A percentile compares a stretch with the other conserved stretches of the same genome.
These are phyloP conservation scores for Pseudonectria foliicola DNA, from an alignment of 2,329 filamentous ascomycete species.

Conservation along the genomic window DNA sequence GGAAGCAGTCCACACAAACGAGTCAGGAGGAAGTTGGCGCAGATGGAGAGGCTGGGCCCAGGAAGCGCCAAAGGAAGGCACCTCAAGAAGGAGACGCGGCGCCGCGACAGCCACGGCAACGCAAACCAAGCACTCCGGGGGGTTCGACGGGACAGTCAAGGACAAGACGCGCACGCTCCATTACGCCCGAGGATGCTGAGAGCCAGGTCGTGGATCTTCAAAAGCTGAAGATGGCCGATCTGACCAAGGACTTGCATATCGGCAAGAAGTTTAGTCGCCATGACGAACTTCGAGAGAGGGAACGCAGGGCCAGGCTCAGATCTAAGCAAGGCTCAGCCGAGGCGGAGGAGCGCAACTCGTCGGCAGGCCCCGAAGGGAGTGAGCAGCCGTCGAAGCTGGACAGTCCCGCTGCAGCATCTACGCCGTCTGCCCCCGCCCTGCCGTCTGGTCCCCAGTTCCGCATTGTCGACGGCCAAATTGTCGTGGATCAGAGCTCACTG, in stretches of 20 bases:
- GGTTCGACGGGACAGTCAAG: conserved; percentile 18
- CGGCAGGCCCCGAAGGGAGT: conserved; percentile 13
- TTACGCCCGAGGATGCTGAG: conserved; percentile 59
- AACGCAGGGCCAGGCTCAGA: conserved; percentile 39
- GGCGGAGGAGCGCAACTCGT: conserved; percentile 17
- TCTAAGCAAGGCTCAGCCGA: conserved; percentile 22
- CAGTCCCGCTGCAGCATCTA: conserved; percentile 16
- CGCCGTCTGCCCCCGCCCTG: conserved; percentile 19
- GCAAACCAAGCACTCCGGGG: conserved; percentile 19
- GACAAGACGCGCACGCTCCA: conserved; percentile 34
- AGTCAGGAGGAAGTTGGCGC: conserved; percentile 9
- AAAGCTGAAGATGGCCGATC: conserved; percentile 63
- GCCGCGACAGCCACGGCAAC: conserved; percentile 20
- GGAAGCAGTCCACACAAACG: conserved; percentile 8
- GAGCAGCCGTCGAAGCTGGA: conserved; percentile 13
- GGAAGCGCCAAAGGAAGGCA: conserved; percentile 28
- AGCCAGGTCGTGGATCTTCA: conserved; percentile 55
- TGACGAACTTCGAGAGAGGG: conserved; percentile 62
- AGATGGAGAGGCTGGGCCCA: conserved; percentile 18
- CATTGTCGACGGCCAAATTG: conserved; percentile 65
- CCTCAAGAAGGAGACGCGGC: conserved; percentile 14
- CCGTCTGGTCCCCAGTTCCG: conserved; percentile 48
- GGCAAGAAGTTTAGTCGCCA: conserved; percentile 72
- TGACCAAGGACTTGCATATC: conserved; percentile 62
- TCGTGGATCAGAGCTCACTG: conserved; percentile 61